phyloP scores from a whole-genome alignment of 2,329 filamentous ascomycete genomes.

The Periconia macrospinosa region DNA sequence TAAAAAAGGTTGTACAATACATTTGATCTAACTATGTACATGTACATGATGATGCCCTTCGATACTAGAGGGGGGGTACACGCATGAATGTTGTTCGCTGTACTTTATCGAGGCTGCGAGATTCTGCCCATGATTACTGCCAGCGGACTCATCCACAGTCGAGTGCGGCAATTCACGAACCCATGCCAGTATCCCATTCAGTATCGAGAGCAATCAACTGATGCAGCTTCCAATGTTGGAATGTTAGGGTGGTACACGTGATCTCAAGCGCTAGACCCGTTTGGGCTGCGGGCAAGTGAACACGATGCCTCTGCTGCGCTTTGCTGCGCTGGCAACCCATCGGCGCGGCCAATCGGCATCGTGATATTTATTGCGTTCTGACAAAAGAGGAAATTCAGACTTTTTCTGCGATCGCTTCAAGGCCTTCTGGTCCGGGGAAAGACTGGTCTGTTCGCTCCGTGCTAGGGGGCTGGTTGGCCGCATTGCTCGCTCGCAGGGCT shows the following conservation, averaged over 20 bases:
- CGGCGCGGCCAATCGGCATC: constrained; percentile 10
- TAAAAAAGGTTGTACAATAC: too few species aligned
- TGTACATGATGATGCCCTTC: too few species aligned
- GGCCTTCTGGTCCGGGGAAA: constrained; percentile 15
- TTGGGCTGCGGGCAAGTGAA: neutral
- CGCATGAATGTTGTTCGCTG: too few species aligned
- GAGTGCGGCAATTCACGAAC: too few species aligned
- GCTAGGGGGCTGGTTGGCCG: neutral
- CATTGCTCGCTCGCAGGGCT: neutral
- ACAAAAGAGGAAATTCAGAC: constrained; percentile 6
- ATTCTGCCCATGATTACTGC: too few species aligned
- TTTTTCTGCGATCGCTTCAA: constrained; percentile 5
- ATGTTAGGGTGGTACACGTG: neutral
- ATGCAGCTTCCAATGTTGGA: too few species aligned
- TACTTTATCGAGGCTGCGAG: too few species aligned
- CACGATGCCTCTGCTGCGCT: constrained; percentile 2
- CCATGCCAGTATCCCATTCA: too few species aligned
- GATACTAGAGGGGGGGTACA: too few species aligned
- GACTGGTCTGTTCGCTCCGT: constrained; percentile 9
- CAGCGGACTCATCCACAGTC: too few species aligned
- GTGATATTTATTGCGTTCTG: neutral
- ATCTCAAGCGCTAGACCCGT: constrained; percentile 1
- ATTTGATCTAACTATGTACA: too few species aligned
- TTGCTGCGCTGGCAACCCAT: constrained; percentile 6
- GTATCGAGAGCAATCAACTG: too few species aligned